phyloP scores from a whole-genome alignment of 2,329 filamentous ascomycete genomes.

The Westerdykella aurantiaca region DNA sequence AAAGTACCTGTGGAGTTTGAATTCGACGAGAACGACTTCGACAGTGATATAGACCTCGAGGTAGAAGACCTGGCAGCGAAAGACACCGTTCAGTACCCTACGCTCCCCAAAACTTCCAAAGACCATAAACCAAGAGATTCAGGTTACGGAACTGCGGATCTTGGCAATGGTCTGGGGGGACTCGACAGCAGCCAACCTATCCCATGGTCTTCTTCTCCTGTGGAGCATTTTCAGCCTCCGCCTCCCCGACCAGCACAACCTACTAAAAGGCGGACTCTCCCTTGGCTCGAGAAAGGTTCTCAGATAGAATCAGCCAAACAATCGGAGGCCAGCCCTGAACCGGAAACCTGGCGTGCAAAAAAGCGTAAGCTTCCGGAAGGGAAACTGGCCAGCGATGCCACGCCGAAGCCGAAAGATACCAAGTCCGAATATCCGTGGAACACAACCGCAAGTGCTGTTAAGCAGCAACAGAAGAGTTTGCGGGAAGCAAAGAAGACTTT shows the following conservation, averaged over 20 bases:
- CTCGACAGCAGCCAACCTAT: slow-evolving; percentile 51
- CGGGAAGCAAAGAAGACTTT: slow-evolving; percentile 54
- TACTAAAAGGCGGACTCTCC: slow-evolving; percentile 61
- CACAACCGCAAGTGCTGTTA: slow-evolving; percentile 65
- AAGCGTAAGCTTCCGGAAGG: slow-evolving; percentile 31
- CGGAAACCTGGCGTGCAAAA: slow-evolving; percentile 17
- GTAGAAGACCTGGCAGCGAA: slow-evolving; percentile 55
- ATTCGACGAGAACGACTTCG: slow-evolving; percentile 78
- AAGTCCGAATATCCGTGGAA: slow-evolving; percentile 57
- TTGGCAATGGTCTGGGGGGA: slow-evolving; percentile 11
- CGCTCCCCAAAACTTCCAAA: slow-evolving; percentile 22
- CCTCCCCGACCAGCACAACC: slow-evolving; percentile 19
- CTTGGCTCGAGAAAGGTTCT: slow-evolving; percentile 47
- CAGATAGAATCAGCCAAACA: slow-evolving; percentile 15
- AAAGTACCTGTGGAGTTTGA: slow-evolving; percentile 34
- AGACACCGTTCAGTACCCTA: slow-evolving; percentile 39
- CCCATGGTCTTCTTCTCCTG: slow-evolving; percentile 68
- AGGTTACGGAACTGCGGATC: slow-evolving; percentile 23
- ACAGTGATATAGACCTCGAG: slow-evolving; percentile 74
- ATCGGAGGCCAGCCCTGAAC: slow-evolving; percentile 13
- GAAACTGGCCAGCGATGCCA: slow-evolving; percentile 36
- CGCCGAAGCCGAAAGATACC: slow-evolving; percentile 40
- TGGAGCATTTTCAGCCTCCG: slow-evolving; percentile 38
- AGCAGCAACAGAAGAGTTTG: slow-evolving; percentile 70
- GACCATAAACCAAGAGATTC: slow-evolving; percentile 32